Evolutionary conservation across 2,329 filamentous ascomycete species (phyloP).

Genomic region (Macrophomina tecta): DNA sequence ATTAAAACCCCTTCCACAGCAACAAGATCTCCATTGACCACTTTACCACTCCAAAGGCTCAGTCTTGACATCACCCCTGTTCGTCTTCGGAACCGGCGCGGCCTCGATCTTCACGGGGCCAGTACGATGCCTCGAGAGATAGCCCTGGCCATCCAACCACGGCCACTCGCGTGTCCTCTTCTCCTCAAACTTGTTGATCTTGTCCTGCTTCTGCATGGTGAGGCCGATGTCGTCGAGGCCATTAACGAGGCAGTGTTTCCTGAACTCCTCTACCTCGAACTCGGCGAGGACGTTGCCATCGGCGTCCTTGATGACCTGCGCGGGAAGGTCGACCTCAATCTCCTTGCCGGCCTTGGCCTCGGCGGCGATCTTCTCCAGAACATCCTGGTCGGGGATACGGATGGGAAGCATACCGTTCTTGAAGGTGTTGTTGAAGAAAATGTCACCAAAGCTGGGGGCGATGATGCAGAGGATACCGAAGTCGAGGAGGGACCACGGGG

Average conservation of each 20-base stretch:
- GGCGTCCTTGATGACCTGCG: slow-evolving; percentile 80
- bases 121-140: slow-evolving; percentile 65
- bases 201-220: slow-evolving; percentile 89
- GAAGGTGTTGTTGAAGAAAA: slow-evolving; percentile 99
- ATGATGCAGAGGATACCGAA: slow-evolving; percentile 96
- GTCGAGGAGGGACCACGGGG: slow-evolving; percentile 94
- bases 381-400: slow-evolving; percentile 69
- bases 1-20: slow-evolving; percentile 6
- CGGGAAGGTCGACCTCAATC: slow-evolving; percentile 86
- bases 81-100: slow-evolving; percentile 82
- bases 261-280: slow-evolving; percentile 91
- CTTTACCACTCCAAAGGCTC: slow-evolving; percentile 87
- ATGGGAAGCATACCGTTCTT: slow-evolving; percentile 99
- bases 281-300: slow-evolving; percentile 73
- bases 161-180: slow-evolving; percentile 79
- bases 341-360: slow-evolving; percentile 82
- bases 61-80: slow-evolving; percentile 79
- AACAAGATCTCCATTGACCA: not conserved
- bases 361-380: slow-evolving; percentile 72
- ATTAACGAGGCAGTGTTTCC: slow-evolving; percentile 92
- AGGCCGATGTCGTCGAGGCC: slow-evolving; percentile 95
- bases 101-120: slow-evolving; percentile 69
- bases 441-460: slow-evolving; percentile 85
- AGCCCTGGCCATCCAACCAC: slow-evolving; percentile 88
- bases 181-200: slow-evolving; percentile 83